Evolutionary conservation across 768 basidiomycete genomes (phyloP).

Genomic region (Termitomyces sp.): DNA sequence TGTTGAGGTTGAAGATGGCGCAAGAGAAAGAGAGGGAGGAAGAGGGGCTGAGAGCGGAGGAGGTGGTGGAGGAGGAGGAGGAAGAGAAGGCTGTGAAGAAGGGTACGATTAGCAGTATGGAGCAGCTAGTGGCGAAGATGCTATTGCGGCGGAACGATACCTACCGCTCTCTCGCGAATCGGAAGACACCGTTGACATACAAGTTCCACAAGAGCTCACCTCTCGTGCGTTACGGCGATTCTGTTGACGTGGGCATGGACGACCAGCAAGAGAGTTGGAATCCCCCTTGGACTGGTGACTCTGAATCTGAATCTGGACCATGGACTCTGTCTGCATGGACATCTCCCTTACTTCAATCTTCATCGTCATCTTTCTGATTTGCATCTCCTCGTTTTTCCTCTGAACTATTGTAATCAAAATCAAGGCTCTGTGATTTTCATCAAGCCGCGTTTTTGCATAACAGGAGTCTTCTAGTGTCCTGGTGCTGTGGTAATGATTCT

Average conservation of each 20-base stretch:
- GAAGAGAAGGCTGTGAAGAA: background rate
- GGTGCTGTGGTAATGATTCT: background rate
- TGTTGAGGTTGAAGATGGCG: constrained; percentile 50
- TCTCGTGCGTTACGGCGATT: background rate
- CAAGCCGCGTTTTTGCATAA: background rate
- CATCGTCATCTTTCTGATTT: background rate
- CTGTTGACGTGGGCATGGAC: background rate
- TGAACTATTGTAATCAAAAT: constrained; percentile 2
- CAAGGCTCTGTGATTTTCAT: background rate
- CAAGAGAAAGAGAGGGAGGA: constrained; percentile 2
- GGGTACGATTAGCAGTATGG: constrained; percentile 22
- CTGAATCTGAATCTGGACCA: background rate
- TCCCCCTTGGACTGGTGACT: background rate
- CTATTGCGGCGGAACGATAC: constrained; percentile 23
- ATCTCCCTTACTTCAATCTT: background rate
- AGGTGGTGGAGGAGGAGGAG: background rate
- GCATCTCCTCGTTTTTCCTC: background rate
- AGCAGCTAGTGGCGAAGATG: constrained; percentile 35
- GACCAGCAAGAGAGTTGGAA: background rate
- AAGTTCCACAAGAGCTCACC: constrained; percentile 9
- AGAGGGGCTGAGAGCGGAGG: background rate
- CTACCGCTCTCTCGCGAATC: constrained; percentile 12
- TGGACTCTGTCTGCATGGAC: constrained; percentile 4
- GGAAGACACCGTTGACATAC: constrained; percentile 11
- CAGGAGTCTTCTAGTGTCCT: background rate